A percentile compares a stretch with the other conserved stretches of the same genome.
These are phyloP conservation scores for Yarrowia sp. DNA, from an alignment of 805 yeast species.

Conservation along the genomic window DNA sequence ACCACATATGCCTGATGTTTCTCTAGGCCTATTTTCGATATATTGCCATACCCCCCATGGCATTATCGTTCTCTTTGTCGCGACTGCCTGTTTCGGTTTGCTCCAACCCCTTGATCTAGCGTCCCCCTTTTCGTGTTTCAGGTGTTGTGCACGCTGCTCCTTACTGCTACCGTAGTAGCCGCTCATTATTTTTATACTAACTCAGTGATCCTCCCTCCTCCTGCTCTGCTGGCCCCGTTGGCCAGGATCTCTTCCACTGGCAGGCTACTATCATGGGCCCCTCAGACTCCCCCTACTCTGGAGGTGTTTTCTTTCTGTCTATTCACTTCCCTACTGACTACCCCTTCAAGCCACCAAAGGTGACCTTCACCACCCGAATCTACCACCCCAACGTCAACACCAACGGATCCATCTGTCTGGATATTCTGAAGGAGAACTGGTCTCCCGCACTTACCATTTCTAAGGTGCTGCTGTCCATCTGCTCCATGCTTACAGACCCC, in stretches of 20 bases:
- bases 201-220: slow-evolving; percentile 96
- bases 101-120: background rate
- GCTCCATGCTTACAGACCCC: slow-evolving; percentile 95
- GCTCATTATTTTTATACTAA: slow-evolving; percentile 39
- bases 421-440: slow-evolving; percentile 98
- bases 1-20: no score
- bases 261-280: slow-evolving; percentile 99
- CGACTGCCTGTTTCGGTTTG: background rate
- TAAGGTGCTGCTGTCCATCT: slow-evolving; percentile 90
- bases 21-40: no score
- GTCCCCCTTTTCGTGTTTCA: no score
- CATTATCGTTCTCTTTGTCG: no score
- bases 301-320: slow-evolving; percentile 94
- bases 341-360: slow-evolving; percentile 98
- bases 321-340: slow-evolving; percentile 99
- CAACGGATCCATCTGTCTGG: slow-evolving; percentile 95
- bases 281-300: slow-evolving; percentile 83
- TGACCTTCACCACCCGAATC: slow-evolving; percentile 89
- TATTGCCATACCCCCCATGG: no score
- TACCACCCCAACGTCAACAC: slow-evolving; percentile 97
- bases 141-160: no score
- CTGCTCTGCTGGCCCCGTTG: slow-evolving; percentile 98
- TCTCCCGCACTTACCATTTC: slow-evolving; percentile 97
- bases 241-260: slow-evolving; percentile 98
- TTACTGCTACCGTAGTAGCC: no score